A percentile compares a stretch with the other conserved stretches of the same genome.
Conservation (phyloP, 2,329 filamentous ascomycete species). For the Fusarium oligoseptatum region DNA sequence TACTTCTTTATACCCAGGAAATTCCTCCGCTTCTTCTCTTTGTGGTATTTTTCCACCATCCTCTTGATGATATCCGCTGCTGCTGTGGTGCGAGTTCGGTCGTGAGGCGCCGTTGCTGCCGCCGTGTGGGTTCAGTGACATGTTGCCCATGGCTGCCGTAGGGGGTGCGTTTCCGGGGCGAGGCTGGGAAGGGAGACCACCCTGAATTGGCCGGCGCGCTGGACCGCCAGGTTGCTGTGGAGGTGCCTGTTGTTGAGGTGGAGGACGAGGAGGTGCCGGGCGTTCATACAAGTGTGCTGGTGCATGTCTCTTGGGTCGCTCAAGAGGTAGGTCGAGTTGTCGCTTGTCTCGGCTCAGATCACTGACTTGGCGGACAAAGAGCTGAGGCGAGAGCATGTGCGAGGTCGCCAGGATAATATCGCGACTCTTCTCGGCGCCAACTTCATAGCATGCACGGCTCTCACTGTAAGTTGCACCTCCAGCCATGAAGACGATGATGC, state of each 20-base stretch:
- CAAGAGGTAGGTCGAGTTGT: slow-evolving; percentile 83
- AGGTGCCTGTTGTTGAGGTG: slow-evolving; percentile 44
- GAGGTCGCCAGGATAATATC: slow-evolving; percentile 92
- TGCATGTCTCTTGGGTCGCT: slow-evolving; percentile 83
- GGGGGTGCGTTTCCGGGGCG: slow-evolving; percentile 54
- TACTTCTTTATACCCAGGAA: slow-evolving; percentile 72
- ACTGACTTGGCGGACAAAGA: slow-evolving; percentile 86
- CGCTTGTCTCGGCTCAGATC: slow-evolving; percentile 83
- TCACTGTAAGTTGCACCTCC: slow-evolving; percentile 96
- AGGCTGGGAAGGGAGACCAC: slow-evolving; percentile 46
- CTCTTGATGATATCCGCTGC: slow-evolving; percentile 27
- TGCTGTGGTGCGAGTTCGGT: slow-evolving; percentile 33
- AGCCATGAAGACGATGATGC: slow-evolving; percentile 93
- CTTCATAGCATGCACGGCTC: slow-evolving; percentile 88
- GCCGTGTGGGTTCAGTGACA: slow-evolving; percentile 60
- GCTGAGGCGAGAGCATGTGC: slow-evolving; percentile 89
- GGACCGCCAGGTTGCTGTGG: slow-evolving; percentile 35
- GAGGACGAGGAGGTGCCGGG: slow-evolving; percentile 66
- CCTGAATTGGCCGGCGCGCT: slow-evolving; percentile 36
- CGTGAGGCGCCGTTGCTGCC: slow-evolving; percentile 35
- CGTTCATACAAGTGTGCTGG: slow-evolving; percentile 89
- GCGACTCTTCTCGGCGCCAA: slow-evolving; percentile 77
- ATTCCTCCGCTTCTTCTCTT: slow-evolving; percentile 73
- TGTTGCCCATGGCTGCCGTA: slow-evolving; percentile 66
- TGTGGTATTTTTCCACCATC: slow-evolving; percentile 61